These are phyloP conservation scores for Didymella pomorum DNA, from an alignment of 2,329 filamentous ascomycete species.

Conservation along the genomic window DNA sequence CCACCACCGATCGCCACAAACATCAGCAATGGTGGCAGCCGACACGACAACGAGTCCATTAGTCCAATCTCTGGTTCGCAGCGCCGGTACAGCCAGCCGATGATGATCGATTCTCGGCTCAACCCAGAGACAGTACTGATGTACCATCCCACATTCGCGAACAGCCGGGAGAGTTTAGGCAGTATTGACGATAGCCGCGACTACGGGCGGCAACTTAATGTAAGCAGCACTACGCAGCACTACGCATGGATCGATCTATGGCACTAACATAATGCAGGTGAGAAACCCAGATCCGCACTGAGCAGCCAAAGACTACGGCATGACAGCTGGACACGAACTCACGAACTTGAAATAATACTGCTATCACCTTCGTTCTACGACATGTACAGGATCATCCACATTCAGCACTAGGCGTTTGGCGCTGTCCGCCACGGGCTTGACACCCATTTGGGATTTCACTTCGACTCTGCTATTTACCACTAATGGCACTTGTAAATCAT, in stretches of 20 bases:
- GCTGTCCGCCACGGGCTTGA: background rate
- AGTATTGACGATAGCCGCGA: slow-evolving; percentile 58
- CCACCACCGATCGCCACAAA: slow-evolving; percentile 41
- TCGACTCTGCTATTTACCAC: slow-evolving; percentile 9
- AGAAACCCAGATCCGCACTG: slow-evolving; percentile 45
- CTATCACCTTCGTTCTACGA: slow-evolving; percentile 6
- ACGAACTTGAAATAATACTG: slow-evolving; percentile 5
- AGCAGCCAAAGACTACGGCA: slow-evolving; percentile 1
- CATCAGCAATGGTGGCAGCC: slow-evolving; percentile 39
- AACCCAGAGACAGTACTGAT: slow-evolving; percentile 58
- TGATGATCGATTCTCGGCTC: slow-evolving; percentile 58
- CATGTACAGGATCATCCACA: slow-evolving; percentile 8
- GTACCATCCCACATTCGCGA: slow-evolving; percentile 47
- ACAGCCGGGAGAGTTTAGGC: slow-evolving; percentile 55
- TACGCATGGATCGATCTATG: background rate
- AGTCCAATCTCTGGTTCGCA: slow-evolving; percentile 47
- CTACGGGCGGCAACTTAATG: slow-evolving; percentile 58
- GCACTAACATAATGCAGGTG: slow-evolving; percentile 34
- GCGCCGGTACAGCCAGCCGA: slow-evolving; percentile 53
- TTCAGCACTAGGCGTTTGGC: slow-evolving; percentile 17
- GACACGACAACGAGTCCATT: slow-evolving; percentile 43
- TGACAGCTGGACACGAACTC: slow-evolving; percentile 10
- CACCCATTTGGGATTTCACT: slow-evolving; percentile 4
- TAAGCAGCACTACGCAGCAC: slow-evolving; percentile 35
- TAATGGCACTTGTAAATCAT: slow-evolving; percentile 16